Evolutionary conservation across 139 green algal species (phyloP), one percentile per base, ranked within the genome.

Genomic region (Pseudopediastrum boryanum): DNA sequence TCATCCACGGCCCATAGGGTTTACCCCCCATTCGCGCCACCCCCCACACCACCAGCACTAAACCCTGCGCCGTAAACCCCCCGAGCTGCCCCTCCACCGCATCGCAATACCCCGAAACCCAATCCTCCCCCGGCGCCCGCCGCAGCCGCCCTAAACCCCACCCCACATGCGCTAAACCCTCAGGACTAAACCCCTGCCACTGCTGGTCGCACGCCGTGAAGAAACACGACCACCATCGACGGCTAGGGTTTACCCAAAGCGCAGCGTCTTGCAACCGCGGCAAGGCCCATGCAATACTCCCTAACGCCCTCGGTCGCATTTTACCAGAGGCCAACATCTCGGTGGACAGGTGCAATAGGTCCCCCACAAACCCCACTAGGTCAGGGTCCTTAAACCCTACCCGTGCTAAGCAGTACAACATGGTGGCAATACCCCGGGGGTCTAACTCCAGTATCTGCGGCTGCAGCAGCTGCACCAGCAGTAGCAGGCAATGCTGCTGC

Each of bases 151-250:
- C 52, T 23, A 75, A 10, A 13, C 52, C 64, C 4, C 52, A 36
- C 5, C 12, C 56, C 16, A 59, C 21, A 48, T 84, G 74, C 25
- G 74, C 54, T 36, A 79, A 75, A 36, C 78, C 78, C 68, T 84
- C 52, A 27, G 79, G 33, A 23, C 36, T 79, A 58, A 83, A 82
- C 16, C 41, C 31, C 1, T 19, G 48, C 48, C 62, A 54, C 65
- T 41, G 50, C 27, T 6, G 23, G 9, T 76, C 36, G 19, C 44
- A 46, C 8, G 42, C 44, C 16, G 35, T 35, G 13, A 72, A 74
- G 23, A 67, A 75, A 9, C 25, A 10, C 3, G 42, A 31, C 74
- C 62, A 74, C 74, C 74, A 81, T 21, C 46, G 43, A 9, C 74
- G 46, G 36, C 29, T 54, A 10, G 74, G 74, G 27, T 81, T 78